Conservation (phyloP, 768 basidiomycete genomes). For the Postia placenta region DNA sequence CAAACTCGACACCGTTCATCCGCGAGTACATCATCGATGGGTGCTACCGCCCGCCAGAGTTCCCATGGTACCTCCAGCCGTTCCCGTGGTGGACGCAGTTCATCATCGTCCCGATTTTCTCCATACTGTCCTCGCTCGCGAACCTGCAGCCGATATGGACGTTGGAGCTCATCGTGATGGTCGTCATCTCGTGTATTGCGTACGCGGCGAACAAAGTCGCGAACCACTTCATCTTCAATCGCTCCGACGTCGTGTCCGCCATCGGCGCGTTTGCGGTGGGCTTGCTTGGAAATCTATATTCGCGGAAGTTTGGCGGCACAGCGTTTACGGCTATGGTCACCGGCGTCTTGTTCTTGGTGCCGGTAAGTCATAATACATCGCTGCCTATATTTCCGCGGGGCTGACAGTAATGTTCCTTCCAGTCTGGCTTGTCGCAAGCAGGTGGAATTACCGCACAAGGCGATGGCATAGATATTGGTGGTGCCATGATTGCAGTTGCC, state of each 20-base stretch:
- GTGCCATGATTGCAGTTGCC: conserved; percentile 85
- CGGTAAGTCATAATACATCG: conserved; percentile 41
- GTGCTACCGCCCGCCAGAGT: conserved; percentile 61
- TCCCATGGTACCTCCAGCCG: conserved; percentile 75
- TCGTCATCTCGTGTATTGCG: conserved; percentile 73
- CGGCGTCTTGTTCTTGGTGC: conserved; percentile 81
- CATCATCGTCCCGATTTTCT: conserved; percentile 72
- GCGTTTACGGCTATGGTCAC: conserved; percentile 91
- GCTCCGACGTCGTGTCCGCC: conserved; percentile 78
- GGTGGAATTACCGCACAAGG: conserved; percentile 81
- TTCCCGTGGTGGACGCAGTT: conserved; percentile 77
- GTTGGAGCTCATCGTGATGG: conserved; percentile 75
- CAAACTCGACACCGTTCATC: conserved; percentile 41
- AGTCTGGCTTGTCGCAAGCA: conserved; percentile 84
- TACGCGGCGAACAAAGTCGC: conserved; percentile 79
- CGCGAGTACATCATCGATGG: conserved; percentile 49
- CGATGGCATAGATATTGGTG: conserved; percentile 77
- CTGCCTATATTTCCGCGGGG: background rate
- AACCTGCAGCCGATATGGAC: conserved; percentile 75
- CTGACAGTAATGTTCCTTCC: background rate
- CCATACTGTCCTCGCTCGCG: conserved; percentile 62
- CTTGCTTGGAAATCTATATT: conserved; percentile 74
- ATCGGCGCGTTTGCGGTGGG: conserved; percentile 84
- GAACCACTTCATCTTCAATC: conserved; percentile 80
- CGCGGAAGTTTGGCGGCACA: conserved; percentile 75